phyloP scores from a whole-genome alignment of 371 early-diverging fungal genomes.

The Nosema granulosis region DNA sequence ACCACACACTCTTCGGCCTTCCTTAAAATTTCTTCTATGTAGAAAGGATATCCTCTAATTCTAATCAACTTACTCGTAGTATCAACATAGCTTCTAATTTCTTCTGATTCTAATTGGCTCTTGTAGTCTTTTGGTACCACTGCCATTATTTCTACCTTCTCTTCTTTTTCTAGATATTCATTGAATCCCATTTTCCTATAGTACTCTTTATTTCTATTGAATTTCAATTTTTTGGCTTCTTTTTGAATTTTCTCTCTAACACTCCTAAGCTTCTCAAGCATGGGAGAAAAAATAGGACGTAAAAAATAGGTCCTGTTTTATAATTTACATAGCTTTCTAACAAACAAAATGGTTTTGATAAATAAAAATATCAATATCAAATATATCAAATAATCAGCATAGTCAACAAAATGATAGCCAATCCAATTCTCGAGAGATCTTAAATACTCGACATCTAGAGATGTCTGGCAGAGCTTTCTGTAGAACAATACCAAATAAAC shows the following conservation, averaged over 20 bases:
- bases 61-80: constrained; percentile 1
- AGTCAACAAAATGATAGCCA: background rate
- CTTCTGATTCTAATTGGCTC: background rate
- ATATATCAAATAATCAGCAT: background rate
- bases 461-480: background rate
- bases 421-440: background rate
- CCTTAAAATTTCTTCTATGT: background rate
- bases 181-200: constrained; percentile 27
- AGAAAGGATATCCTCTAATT: background rate
- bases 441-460: background rate
- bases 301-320: background rate
- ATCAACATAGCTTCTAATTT: constrained; percentile 2
- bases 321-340: background rate
- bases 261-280: background rate
- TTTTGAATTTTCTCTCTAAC: background rate
- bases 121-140: constrained; percentile 15
- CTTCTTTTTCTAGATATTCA: constrained; percentile 30
- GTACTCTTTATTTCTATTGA: constrained; percentile 9
- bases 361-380: background rate
- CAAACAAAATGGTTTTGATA: background rate
- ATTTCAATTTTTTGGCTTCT: constrained; percentile 5
- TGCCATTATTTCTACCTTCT: background rate
- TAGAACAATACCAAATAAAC: constrained; percentile 7
- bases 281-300: background rate
- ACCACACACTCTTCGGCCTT: constrained; percentile 3